Conservation (phyloP, 345 rosid species). For the Schrenkiella parvula region DNA sequence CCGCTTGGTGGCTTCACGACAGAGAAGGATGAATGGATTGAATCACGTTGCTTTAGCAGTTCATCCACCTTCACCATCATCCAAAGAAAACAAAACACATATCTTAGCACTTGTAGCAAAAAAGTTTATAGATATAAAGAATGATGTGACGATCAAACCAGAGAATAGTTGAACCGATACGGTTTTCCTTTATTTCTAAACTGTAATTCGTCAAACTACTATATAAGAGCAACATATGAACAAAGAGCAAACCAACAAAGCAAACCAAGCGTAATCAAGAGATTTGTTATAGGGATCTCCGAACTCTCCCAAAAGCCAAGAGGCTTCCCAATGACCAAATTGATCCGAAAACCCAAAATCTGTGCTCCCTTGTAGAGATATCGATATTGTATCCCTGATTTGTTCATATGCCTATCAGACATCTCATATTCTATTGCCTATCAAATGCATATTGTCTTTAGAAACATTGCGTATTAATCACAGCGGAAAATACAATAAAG, state of each 20-base stretch:
- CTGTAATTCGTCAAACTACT: background rate
- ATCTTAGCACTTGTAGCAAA: background rate
- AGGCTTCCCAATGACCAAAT: conserved; percentile 43
- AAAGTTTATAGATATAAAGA: background rate
- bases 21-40: conserved; percentile 68
- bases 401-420: background rate
- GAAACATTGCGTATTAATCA: background rate
- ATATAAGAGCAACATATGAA: background rate
- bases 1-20: conserved; percentile 39
- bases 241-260: background rate
- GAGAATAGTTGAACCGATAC: background rate
- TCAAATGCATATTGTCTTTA: background rate
- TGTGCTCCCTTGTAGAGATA: too few relatives aligned
- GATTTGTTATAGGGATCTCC: conserved; percentile 68
- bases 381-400: too few relatives aligned
- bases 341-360: background rate
- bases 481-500: background rate
- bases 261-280: background rate
- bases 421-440: background rate
- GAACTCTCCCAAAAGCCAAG: conserved; percentile 75
- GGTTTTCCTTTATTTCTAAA: background rate
- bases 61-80: conserved; percentile 69
- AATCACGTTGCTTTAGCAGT: conserved; percentile 80
- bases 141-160: background rate
- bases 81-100: conserved; percentile 9